Percentiles rank a stretch among this genome's conserved stretches.
Evolutionary conservation across 179 eudicot genomes (phyloP).

Genomic region (Nepenthes alata): DNA sequence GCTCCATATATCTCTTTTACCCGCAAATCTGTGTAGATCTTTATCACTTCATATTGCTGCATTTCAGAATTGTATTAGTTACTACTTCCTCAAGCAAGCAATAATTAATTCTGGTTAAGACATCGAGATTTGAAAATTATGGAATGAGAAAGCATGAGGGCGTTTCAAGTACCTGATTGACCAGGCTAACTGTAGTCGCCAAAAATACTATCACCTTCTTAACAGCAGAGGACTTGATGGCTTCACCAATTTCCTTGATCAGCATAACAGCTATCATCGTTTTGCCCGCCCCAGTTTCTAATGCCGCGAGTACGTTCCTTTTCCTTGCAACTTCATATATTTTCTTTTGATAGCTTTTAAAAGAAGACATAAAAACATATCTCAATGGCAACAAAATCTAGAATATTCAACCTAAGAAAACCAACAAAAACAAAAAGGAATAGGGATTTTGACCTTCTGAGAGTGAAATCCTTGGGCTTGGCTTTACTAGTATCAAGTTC

Average conservation of each 20-base stretch:
- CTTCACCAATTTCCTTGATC: conserved; percentile 30
- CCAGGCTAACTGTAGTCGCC: conserved; percentile 55
- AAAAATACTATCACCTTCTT: conserved; percentile 36
- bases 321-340: conserved; percentile 31
- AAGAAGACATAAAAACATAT: too few relatives aligned
- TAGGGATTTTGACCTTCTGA: too few relatives aligned
- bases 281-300: conserved; percentile 42
- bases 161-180: conserved; percentile 29
- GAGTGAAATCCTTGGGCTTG: too few relatives aligned
- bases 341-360: conserved; percentile 27
- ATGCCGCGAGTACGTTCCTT: conserved; percentile 35
- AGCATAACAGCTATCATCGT: conserved; percentile 37
- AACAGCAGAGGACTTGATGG: conserved; percentile 6
- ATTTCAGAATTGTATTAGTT: not conserved
- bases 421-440: too few relatives aligned
- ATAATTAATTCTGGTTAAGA: too few relatives aligned
- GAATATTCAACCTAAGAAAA: too few relatives aligned
- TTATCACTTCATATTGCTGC: conserved; percentile 44
- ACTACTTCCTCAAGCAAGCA: too few relatives aligned
- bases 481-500: too few relatives aligned
- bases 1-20: conserved; percentile 38
- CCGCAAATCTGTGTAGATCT: conserved; percentile 25
- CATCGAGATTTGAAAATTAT: not conserved
- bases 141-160: not conserved
- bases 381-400: too few relatives aligned